Evolutionary conservation across 1,284 basidiomycete species (phyloP), one percentile per base, ranked within the genome.

Genomic region (Microbotryum intermedium): DNA sequence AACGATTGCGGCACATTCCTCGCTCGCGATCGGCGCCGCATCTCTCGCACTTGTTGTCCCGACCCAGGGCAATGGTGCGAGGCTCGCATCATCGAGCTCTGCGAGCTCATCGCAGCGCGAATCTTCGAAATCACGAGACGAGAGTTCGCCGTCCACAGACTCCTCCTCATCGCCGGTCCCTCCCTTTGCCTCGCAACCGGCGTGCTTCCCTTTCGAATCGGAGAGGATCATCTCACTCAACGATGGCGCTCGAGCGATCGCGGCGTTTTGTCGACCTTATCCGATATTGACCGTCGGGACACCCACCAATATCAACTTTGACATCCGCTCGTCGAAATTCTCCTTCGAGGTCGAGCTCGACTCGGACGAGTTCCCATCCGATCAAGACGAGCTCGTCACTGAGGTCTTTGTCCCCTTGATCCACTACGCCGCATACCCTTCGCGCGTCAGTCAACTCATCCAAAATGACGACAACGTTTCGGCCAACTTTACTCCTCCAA

Each of bases 261-360:
- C 83, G 21, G 90, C 90, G 0, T 91, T 93, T 75, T 82, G 82
- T 58, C 79, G 92, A 2, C 91, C 92, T 0, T 92, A 81, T 75
- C 89, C 91, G 0, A 76, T 80, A 9, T 85, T 83, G 16, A 81
- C 83, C 6, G 83, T 93, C 21, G 92, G 92, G 4, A 73, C 75
- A 18, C 72, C 71, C 8, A 55, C 55, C 42, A 64, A 67, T n/a
- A 82, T 92, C 62, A 79, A 83, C 61, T 94, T 95, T 70, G 84
- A 93, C 71, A 82, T 93, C 62, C 71, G 75, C 30, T 84, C 84
- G 66, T 83, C 86, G 1, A 75, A 76, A 39, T 87, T 90, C 76
- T 83, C 81, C 74, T 76, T 89, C 49, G 79, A 78, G 18, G 80
- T 91, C 10, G 76, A 75, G 29, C 86, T 90, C 9, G 72, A 76